Percentiles rank a stretch among this genome's conserved stretches.
Conservation (phyloP, 2,329 filamentous ascomycete genomes). For the Lachnellula arida region DNA sequence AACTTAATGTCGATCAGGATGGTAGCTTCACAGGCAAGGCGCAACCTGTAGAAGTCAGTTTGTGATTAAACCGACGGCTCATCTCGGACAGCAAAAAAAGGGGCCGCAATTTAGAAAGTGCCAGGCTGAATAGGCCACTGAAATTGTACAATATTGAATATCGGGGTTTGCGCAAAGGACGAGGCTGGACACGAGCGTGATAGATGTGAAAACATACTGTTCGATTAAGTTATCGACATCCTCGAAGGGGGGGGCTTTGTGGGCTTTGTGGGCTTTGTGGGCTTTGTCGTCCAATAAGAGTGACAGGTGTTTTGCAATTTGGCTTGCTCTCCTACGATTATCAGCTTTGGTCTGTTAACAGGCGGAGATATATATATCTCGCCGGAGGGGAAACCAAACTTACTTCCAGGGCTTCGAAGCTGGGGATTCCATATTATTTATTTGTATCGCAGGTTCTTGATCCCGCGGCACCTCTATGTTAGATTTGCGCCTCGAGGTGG, state of each 20-base stretch:
- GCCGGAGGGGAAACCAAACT: constrained; percentile 24
- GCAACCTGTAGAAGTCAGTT: constrained; percentile 26
- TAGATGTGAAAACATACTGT: constrained; percentile 20
- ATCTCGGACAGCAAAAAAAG: no score
- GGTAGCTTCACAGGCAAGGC: constrained; percentile 61
- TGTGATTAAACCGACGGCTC: background rate
- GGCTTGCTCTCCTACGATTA: constrained; percentile 35
- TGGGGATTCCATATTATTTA: constrained; percentile 24
- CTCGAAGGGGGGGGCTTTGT: constrained; percentile 43
- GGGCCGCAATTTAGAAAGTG: no score
- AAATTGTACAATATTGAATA: no score
- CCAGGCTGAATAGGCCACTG: no score
- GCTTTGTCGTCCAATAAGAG: constrained; percentile 43
- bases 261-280: constrained; percentile 39
- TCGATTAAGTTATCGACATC: constrained; percentile 39
- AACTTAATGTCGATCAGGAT: constrained; percentile 69
- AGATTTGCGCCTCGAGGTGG: constrained; percentile 48
- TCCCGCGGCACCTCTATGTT: constrained; percentile 51
- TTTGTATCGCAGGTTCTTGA: constrained; percentile 23
- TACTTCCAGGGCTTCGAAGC: constrained; percentile 50
- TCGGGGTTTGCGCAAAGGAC: no score
- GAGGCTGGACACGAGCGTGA: no score
- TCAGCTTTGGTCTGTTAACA: constrained; percentile 11
- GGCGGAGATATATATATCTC: background rate
- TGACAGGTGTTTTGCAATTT: constrained; percentile 45